phyloP scores from a whole-genome alignment of 2,329 filamentous ascomycete species.

The Huntiella omanensis region DNA sequence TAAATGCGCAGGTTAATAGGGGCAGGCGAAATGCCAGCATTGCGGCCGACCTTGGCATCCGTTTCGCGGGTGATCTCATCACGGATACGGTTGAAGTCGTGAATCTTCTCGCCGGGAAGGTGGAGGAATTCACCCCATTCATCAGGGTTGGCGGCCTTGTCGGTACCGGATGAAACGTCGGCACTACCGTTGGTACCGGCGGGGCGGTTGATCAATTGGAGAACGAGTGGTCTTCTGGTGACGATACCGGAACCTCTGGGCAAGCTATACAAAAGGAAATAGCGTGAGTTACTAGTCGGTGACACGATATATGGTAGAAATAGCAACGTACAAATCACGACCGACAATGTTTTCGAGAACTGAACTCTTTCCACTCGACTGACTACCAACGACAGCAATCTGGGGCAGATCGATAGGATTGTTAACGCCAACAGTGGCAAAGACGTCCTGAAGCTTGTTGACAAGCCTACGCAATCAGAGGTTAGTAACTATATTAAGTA shows the following conservation, averaged over 20 bases:
- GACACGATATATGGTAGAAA: not conserved
- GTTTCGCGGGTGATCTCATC: constrained; percentile 96
- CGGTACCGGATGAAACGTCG: constrained; percentile 46
- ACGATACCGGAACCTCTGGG: constrained; percentile 96
- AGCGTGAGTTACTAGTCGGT: constrained; percentile 11
- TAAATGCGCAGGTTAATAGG: constrained; percentile 98
- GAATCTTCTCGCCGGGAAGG: constrained; percentile 91
- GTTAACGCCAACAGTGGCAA: constrained; percentile 93
- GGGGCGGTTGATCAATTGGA: constrained; percentile 91
- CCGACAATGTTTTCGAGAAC: constrained; percentile 98
- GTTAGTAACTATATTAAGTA: constrained; percentile 10
- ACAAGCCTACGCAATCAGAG: constrained; percentile 42
- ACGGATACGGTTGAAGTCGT: constrained; percentile 94
- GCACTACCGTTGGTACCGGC: constrained; percentile 52
- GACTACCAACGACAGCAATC: constrained; percentile 94
- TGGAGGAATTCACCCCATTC: constrained; percentile 99
- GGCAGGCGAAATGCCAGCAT: constrained; percentile 87
- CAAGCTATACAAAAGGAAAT: constrained; percentile 38
- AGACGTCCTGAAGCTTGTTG: constrained; percentile 99
- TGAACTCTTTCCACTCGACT: constrained; percentile 98
- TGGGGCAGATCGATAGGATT: constrained; percentile 98
- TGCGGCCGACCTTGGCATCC: constrained; percentile 86
- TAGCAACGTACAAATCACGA: constrained; percentile 78
- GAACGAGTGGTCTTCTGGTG: constrained; percentile 82
- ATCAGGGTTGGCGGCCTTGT: constrained; percentile 77